Evolutionary conservation across 2,329 filamentous ascomycete species (phyloP), one percentile per base, ranked within the genome.

Genomic region (Rugonectria rugulosa): DNA sequence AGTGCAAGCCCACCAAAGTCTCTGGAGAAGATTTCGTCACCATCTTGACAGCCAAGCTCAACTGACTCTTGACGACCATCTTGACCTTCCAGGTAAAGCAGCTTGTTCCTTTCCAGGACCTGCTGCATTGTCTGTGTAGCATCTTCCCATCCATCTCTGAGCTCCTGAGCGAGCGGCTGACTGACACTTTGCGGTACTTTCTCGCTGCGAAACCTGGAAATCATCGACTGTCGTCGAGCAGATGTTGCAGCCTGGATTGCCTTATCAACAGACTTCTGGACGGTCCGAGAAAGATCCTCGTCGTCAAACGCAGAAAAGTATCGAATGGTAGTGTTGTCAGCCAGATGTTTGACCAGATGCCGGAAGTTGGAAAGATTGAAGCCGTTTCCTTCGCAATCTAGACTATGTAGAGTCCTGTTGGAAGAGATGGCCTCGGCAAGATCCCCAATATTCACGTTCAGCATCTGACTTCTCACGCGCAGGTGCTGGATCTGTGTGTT

Each of bases 321-420:
- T 31, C 76, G 67, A n/a, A 82, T 75, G 10, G 72, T 74, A 6
- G 59, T 66, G 63, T 79, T 81, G 26, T 71, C 65, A 49, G 73
- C 72, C 23, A 82, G 67, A 45, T 76, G 76, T 57, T 74, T 75
- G 17, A 79, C 73, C 21, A 83, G 66, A 64, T 80, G 79, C 26
- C 75, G 73, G 48, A 81, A 73, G 58, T 79, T 80, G 19, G 80
- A 81, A 29, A 82, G 70, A 58, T 81, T 83, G 61, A 85, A 81
- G 48, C 78, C 78, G 57, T 85, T 85, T 59, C 79, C 77, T 34
- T 81, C 78, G 61, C 81, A 82, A 64, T 86, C 83, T 14, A 86
- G 69, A 49, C 81, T 81, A 23, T 75, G 74, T 3, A 86, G 73
- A 0, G 76, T 77, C 55, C 70, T 73, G 65, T 84, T 85, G 24